Base-by-base conservation (phyloP, 2,329 filamentous ascomycete species). In the Coccinonectria pachysandricola region DNA sequence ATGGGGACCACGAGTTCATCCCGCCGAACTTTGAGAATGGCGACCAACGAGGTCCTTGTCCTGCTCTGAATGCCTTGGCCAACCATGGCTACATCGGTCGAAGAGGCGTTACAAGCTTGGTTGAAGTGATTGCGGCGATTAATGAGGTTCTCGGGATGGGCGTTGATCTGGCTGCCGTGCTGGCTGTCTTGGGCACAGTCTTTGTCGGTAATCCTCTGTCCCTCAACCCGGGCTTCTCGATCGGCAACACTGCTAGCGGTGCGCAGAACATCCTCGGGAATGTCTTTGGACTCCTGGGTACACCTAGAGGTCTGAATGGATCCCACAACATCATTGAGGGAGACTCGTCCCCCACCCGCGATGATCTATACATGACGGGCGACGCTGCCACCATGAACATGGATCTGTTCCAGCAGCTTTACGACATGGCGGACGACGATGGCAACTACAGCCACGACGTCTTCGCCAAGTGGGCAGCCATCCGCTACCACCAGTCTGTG, bases 271-370 rank as follows among this genome's bases (percentile, higher is more conserved):
- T 64, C 3, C 45, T 67, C 1, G 48, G 53, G 11, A 56, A 64
- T 19, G 34, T 62, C 0, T 32, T 56, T 4, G 60, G 61, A 4
- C 48, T 65, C 3, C 45, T 65, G 1, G 58, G 60, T 3, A 50
- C 50, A 5, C 62, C 62, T 1, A 53, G 56, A 12, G 37, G 38
- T 4, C 52, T 71, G 3, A 54, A 54, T 10, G 62, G 62, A 11
- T 61, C 61, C 3, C 69, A 74, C 42, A 71, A 71, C 41, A 64
- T 63, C 31, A 64, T 68, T 36, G 68, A 73, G 48, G 50, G 58
- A 1, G 68, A 73, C 45, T 61, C 52, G 0, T 70, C 64, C 21
- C 53, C 59, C 20, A 68, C 65, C 0, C 56, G 40, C 7, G 57
- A 57, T 10, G 68, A 72, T 33, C 48, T 74, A 0, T 71, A 71